Conservation (phyloP, 2,329 filamentous ascomycete genomes). For the Colletotrichum tropicale region DNA sequence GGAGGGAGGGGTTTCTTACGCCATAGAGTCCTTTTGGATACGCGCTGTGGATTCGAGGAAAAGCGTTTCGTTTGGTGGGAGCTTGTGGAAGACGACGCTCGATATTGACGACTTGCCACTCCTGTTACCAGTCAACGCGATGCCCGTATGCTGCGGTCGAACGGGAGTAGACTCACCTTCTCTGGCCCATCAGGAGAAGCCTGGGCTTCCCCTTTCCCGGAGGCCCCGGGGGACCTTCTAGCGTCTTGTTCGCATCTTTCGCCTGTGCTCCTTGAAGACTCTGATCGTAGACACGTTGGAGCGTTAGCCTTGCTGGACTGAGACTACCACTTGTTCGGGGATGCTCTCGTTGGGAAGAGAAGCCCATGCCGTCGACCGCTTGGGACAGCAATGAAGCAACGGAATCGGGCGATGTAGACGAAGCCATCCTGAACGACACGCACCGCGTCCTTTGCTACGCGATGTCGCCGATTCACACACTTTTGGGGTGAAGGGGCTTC, state of each 20-base stretch:
- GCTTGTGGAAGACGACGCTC: conserved; percentile 98
- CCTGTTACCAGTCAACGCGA: conserved; percentile 49
- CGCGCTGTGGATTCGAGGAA: conserved; percentile 94
- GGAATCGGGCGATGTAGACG: background rate
- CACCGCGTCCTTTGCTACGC: background rate
- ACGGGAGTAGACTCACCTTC: conserved; percentile 65
- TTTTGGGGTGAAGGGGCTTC: background rate
- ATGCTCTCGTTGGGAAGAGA: conserved; percentile 28
- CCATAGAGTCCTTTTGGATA: conserved; percentile 94
- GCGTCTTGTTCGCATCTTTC: conserved; percentile 49
- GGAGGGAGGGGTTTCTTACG: conserved; percentile 60
- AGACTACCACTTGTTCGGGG: conserved; percentile 39
- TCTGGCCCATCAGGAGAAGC: conserved; percentile 91
- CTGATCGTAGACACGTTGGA: conserved; percentile 68
- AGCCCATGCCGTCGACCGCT: conserved; percentile 14
- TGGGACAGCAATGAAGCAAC: conserved; percentile 15
- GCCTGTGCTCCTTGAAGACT: conserved; percentile 56
- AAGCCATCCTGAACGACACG: background rate
- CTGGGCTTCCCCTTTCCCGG: conserved; percentile 76
- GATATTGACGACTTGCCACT: conserved; percentile 98
- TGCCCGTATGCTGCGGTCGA: background rate
- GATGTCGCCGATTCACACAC: background rate
- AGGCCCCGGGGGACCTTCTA: conserved; percentile 47
- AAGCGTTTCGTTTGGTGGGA: conserved; percentile 92
- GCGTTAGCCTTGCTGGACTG: conserved; percentile 67